phyloP scores from a whole-genome alignment of 345 rosid species.

The Hypericum androsaemum region DNA sequence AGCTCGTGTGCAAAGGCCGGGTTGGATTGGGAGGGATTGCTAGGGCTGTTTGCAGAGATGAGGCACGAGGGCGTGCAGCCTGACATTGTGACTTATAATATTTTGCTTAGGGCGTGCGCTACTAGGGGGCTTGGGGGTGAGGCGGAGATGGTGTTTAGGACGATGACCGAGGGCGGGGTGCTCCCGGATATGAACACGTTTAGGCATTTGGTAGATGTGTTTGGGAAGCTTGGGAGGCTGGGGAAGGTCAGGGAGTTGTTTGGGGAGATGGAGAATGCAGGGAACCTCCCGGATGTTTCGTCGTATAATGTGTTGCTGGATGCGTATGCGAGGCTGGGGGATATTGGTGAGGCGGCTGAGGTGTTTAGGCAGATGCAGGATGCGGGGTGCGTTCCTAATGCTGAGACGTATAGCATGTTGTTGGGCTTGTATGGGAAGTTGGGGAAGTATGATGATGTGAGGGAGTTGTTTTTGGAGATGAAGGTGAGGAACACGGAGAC shows the following conservation, averaged over 20 bases:
- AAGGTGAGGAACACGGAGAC: conserved; percentile 81
- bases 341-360: conserved; percentile 61
- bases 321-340: conserved; percentile 59
- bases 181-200: conserved; percentile 79
- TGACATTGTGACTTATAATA: conserved; percentile 82
- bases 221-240: conserved; percentile 50
- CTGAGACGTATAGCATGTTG: conserved; percentile 59
- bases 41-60: conserved; percentile 92
- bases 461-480: conserved; percentile 90
- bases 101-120: conserved; percentile 85
- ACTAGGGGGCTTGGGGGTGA: conserved; percentile 72
- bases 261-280: conserved; percentile 69
- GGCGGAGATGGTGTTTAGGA: conserved; percentile 92
- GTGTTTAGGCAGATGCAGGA: conserved; percentile 88
- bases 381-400: conserved; percentile 72
- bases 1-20: conserved; percentile 92
- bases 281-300: conserved; percentile 68
- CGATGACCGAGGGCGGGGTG: conserved; percentile 83
- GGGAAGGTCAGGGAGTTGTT: conserved; percentile 65
- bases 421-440: conserved; percentile 70
- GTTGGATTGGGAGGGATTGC: conserved; percentile 80
- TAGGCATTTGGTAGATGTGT: conserved; percentile 65
- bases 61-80: conserved; percentile 87
- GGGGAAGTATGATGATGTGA: conserved; percentile 79
- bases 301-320: conserved; percentile 79